Conservation (phyloP, 257 asterid genomes). For the Solanum bulbocastanum region DNA sequence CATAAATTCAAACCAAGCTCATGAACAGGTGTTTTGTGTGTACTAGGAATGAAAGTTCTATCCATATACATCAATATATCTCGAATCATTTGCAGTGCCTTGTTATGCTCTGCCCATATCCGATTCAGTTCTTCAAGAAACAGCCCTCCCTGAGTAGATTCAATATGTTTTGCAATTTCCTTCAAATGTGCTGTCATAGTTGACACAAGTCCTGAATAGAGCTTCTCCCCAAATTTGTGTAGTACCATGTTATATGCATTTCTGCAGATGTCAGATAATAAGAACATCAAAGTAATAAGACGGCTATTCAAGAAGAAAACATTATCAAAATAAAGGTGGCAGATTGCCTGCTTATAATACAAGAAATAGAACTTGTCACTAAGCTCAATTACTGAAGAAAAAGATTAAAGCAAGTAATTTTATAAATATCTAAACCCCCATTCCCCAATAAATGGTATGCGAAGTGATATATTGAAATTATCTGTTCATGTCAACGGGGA, state of each 20-base stretch:
- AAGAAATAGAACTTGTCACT: neutral
- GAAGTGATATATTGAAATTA: neutral
- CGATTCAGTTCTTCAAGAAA: conserved; percentile 24
- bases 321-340: neutral
- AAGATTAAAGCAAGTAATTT: neutral
- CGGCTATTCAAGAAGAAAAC: neutral
- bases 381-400: neutral
- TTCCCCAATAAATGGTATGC: neutral
- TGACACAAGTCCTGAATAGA: conserved; percentile 25
- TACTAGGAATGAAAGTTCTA: conserved; percentile 21
- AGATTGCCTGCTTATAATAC: neutral
- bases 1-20: conserved; percentile 26
- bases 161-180: conserved; percentile 19
- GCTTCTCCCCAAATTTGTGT: conserved; percentile 27
- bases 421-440: neutral
- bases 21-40: conserved; percentile 23
- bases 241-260: conserved; percentile 31
- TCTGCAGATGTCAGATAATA: conserved; percentile 4
- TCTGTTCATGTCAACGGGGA: neutral
- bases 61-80: conserved; percentile 31
- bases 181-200: conserved; percentile 25
- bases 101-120: conserved; percentile 25
- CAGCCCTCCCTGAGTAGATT: conserved; percentile 18
- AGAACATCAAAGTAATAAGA: neutral
- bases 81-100: conserved; percentile 30